phyloP scores from a whole-genome alignment of 2,329 filamentous ascomycete species.

The Fusarium sp. region DNA sequence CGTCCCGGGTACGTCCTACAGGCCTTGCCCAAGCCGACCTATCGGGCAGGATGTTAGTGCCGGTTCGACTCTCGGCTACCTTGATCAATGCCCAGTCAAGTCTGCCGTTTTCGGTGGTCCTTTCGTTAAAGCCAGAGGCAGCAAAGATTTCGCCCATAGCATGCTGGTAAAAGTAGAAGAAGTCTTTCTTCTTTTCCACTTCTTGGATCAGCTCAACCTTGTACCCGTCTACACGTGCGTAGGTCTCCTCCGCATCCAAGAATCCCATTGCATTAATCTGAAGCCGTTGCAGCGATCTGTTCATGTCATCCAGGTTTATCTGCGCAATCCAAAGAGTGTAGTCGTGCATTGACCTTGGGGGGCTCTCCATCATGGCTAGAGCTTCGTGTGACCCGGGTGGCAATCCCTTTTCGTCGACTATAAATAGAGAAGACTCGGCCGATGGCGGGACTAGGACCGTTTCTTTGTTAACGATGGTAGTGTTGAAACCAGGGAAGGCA shows the following conservation, averaged over 20 bases:
- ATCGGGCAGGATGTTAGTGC: neutral
- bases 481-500: neutral
- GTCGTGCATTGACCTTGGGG: neutral
- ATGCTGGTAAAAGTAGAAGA: neutral
- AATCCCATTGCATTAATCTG: no score
- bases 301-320: no score
- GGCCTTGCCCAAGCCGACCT: neutral
- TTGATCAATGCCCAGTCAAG: neutral
- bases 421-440: fast-evolving
- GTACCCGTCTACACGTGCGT: neutral
- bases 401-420: neutral
- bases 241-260: neutral
- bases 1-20: fast-evolving
- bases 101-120: neutral
- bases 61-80: neutral
- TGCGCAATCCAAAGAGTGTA: neutral
- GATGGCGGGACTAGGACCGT: neutral
- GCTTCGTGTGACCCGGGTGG: neutral
- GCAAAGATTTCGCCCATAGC: neutral
- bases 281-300: neutral
- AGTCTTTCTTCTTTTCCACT: neutral
- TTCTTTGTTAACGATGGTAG: fast-evolving
- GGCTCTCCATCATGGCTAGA: neutral
- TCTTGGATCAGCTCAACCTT: neutral
- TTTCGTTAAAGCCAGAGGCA: neutral